Base-by-base conservation (phyloP, 2,329 filamentous ascomycete genomes). In the Sordariomycetes sp. region DNA sequence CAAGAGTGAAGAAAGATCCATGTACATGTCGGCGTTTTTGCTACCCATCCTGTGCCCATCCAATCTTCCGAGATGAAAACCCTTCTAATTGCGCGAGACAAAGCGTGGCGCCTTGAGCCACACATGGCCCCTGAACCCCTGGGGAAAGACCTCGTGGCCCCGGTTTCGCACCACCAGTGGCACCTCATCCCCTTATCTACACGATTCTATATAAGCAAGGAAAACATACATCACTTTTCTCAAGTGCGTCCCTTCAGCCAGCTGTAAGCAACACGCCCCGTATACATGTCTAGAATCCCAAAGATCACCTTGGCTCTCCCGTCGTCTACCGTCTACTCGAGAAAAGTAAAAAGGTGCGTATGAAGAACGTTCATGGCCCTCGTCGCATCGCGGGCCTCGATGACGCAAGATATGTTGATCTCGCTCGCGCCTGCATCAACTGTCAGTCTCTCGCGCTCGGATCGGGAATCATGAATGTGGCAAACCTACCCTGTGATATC, bases 381-480 rank as follows among this genome's bases (percentile, higher is more conserved):
- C 63, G 91, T 90, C 24, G 94, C 91, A 67, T 97, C 90, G 62
- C 85, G 79, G 63, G 90, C 89, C 65, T 95, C 90, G 68, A 99
- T 95, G 52, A 99, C 94, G 67, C 94, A 99, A 12, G 90, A 96
- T 60, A 99, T 99, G 70, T 97, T 99, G 73, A 99, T 99, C 76
- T 99, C 94, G 68, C 91, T 96, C 28, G 94, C 94, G 65, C 91
- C 90, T 95, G 22, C 20, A 20, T 24, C n/a, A 32, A 45, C n/a
- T 24, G 45, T 50, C 22, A 50, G 45, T 20, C 8, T 13, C 20
- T 3, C 3, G 6, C 10, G 10, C 45, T 3, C 6, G 10, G 12
- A 24, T 22, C 10, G 17, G 17, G n/a, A 20, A 22, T 20, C n/a
- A 8, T 6, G 24, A 10, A 15, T 15, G 15, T n/a, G 34, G 17